Evolutionary conservation across 768 basidiomycete genomes (phyloP).

Genomic region (Royoungia palumana): DNA sequence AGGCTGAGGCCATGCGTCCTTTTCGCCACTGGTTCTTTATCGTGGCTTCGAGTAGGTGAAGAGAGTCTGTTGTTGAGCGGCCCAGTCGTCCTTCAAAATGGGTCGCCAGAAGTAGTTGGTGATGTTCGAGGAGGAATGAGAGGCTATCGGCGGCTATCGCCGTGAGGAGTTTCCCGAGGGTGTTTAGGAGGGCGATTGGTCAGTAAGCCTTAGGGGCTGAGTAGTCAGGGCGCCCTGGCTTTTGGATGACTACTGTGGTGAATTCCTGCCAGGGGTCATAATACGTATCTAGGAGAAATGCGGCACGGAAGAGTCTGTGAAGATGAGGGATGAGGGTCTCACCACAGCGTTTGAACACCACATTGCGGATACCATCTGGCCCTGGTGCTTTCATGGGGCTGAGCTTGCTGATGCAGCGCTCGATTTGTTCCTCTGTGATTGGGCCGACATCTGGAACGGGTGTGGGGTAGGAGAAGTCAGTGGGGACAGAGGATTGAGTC

Average conservation of each 20-base stretch:
- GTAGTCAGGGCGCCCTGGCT: conserved; percentile 38
- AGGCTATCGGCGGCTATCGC: not conserved
- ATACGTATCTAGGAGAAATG: conserved; percentile 7
- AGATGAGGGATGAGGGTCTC: conserved; percentile 9
- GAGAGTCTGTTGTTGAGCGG: not conserved
- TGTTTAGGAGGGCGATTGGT: conserved; percentile 27
- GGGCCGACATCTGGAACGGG: no score
- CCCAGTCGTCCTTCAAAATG: not conserved
- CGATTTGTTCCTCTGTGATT: no score
- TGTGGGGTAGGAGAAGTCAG: no score
- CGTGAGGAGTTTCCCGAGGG: not conserved
- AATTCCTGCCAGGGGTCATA: conserved; percentile 22
- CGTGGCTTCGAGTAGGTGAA: not conserved
- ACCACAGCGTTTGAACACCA: conserved; percentile 14
- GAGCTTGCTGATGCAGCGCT: no score
- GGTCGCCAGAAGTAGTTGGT: not conserved
- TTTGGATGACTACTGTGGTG: conserved; percentile 31
- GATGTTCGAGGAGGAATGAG: not conserved
- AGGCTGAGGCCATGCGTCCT: not conserved
- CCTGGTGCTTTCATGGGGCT: conserved; percentile 16
- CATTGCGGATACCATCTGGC: conserved; percentile 29
- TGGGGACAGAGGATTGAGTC: no score
- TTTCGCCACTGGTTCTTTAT: not conserved
- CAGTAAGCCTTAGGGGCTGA: conserved; percentile 31
- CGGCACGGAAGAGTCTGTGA: no score